These are phyloP conservation scores for Macaranga tanarius DNA, from an alignment of 441 rosid genomes.

Conservation along the genomic window DNA sequence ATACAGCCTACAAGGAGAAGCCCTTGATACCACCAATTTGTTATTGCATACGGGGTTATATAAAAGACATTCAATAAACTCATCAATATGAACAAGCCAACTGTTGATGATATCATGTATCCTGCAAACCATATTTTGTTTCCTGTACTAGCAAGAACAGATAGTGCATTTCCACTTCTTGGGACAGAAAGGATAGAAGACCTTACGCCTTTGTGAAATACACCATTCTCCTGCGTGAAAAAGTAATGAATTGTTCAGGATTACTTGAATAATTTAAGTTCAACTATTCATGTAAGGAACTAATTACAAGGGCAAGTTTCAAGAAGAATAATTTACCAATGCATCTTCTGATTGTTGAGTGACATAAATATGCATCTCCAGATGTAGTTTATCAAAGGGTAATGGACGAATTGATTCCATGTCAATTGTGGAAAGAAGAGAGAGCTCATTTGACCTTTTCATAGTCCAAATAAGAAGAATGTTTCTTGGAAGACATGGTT, in stretches of 20 bases:
- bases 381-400: conserved; percentile 41
- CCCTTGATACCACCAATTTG: conserved; percentile 72
- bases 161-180: conserved; percentile 44
- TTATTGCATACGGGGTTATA: conserved; percentile 45
- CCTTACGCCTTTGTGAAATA: conserved; percentile 20
- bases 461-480: conserved; percentile 70
- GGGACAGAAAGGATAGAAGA: conserved; percentile 38
- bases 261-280: too few species aligned
- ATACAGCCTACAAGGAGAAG: conserved; percentile 56
- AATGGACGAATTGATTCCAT: conserved; percentile 47
- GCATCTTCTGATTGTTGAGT: conserved; percentile 65
- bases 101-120: conserved; percentile 47
- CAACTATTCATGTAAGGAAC: too few species aligned
- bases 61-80: conserved; percentile 49
- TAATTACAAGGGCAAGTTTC: neutral
- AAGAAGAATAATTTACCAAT: conserved; percentile 41
- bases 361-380: conserved; percentile 52
- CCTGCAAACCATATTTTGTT: conserved; percentile 60
- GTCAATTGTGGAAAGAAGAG: conserved; percentile 56
- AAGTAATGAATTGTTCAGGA: too few species aligned
- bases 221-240: conserved; percentile 63
- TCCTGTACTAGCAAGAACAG: conserved; percentile 67
- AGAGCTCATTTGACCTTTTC: conserved; percentile 66
- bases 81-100: conserved; percentile 51
- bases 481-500: conserved; percentile 59